Percentiles rank a stretch among this genome's conserved stretches.
phyloP scores from a whole-genome alignment of 129 eudicot genomes.

The Ambrosia trifida region DNA sequence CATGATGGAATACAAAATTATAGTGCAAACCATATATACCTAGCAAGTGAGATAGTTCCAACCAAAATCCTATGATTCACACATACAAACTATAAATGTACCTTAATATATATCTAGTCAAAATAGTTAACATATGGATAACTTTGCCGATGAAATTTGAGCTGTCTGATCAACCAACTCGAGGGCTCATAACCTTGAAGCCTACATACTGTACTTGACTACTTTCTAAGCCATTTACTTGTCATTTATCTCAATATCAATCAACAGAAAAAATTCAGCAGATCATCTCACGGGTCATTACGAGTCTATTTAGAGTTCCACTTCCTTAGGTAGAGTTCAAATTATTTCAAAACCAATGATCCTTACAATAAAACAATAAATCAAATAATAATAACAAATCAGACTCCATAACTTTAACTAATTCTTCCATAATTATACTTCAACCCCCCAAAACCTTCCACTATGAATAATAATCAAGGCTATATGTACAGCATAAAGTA shows the following conservation, averaged over 20 bases:
- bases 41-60: neutral
- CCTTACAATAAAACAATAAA: conserved; percentile 1
- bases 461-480: neutral
- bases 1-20: too few species aligned
- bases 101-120: too few species aligned
- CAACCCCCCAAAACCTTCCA: conserved; percentile 9
- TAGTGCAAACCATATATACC: neutral
- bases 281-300: neutral
- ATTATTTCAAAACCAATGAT: neutral
- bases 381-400: neutral
- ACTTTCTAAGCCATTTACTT: conserved; percentile 6
- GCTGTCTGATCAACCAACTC: neutral
- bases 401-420: conserved; percentile 8
- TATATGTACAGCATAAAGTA: neutral
- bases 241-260: neutral
- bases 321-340: neutral
- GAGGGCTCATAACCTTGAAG: conserved; percentile 5
- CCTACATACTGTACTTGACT: neutral
- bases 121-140: neutral
- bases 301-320: neutral
- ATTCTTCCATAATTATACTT: neutral
- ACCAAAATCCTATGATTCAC: neutral
- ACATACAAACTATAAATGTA: neutral
- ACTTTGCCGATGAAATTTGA: neutral
- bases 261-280: neutral